Percentiles rank a stretch among this genome's conserved stretches.
These are phyloP conservation scores for Aspergillus aculeatinus DNA, from an alignment of 2,329 filamentous ascomycete species.

Conservation along the genomic window DNA sequence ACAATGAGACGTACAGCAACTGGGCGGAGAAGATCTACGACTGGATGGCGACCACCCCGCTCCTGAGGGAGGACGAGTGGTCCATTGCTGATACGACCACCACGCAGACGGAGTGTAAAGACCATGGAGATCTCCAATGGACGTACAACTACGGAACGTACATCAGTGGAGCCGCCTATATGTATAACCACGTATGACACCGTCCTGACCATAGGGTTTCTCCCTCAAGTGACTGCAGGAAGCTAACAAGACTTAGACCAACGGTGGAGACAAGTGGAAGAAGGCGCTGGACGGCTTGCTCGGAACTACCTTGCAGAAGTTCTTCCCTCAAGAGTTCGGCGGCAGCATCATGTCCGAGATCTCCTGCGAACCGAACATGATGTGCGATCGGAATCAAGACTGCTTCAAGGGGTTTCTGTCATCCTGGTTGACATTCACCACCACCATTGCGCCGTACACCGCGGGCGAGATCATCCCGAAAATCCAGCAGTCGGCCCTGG, in stretches of 20 bases:
- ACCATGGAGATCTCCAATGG: constrained; percentile 57
- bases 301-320: constrained; percentile 48
- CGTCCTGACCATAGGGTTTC: neutral
- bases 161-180: constrained; percentile 56
- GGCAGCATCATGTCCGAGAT: constrained; percentile 64
- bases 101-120: constrained; percentile 50
- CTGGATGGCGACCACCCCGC: constrained; percentile 54
- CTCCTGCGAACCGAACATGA: constrained; percentile 61
- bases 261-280: constrained; percentile 55
- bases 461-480: constrained; percentile 56
- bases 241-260: constrained; percentile 33
- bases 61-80: constrained; percentile 52
- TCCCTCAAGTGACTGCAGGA: neutral
- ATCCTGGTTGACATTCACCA: constrained; percentile 64
- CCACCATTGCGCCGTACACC: constrained; percentile 62
- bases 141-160: constrained; percentile 59
- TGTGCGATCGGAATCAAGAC: constrained; percentile 70
- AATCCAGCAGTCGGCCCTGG: constrained; percentile 58
- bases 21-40: constrained; percentile 70
- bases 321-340: constrained; percentile 51
- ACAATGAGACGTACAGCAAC: constrained; percentile 74
- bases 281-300: constrained; percentile 58
- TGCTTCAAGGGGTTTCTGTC: constrained; percentile 72
- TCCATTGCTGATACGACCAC: constrained; percentile 58
- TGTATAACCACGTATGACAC: constrained; percentile 53